Evolutionary conservation across 257 asterid species (phyloP).

Genomic region (Thymus mandschuricus): DNA sequence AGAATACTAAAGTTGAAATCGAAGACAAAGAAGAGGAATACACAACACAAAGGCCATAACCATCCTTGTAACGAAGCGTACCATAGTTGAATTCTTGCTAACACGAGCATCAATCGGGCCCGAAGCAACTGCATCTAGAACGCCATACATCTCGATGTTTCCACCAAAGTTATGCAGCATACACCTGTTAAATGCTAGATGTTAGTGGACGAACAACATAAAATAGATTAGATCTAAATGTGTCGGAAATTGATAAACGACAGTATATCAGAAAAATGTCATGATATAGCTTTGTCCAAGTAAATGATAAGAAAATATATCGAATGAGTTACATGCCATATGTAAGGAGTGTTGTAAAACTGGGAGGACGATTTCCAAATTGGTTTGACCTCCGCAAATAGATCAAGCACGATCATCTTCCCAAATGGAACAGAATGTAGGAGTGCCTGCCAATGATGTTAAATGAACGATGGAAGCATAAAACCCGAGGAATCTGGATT

Average conservation of each 20-base stretch:
- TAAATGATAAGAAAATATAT: conserved; percentile 18
- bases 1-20: conserved; percentile 22
- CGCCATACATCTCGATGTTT: conserved; percentile 94
- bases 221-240: conserved; percentile 24
- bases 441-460: conserved; percentile 68
- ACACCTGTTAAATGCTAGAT: conserved; percentile 65
- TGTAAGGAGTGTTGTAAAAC: conserved; percentile 87
- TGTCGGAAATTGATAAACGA: conserved; percentile 16
- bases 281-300: conserved; percentile 13
- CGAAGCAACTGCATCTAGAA: conserved; percentile 87
- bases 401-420: conserved; percentile 98
- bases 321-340: conserved; percentile 62
- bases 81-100: conserved; percentile 92
- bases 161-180: conserved; percentile 99
- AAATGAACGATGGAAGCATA: conserved; percentile 17
- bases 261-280: conserved; percentile 14
- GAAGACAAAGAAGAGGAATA: conserved; percentile 24
- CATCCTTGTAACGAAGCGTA: conserved; percentile 31
- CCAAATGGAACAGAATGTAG: conserved; percentile 97
- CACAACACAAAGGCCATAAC: not conserved
- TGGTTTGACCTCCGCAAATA: conserved; percentile 97
- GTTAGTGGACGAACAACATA: conserved; percentile 6
- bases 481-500: not conserved
- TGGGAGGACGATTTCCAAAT: conserved; percentile 91
- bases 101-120: conserved; percentile 89